Evolutionary conservation across 2,329 filamentous ascomycete species (phyloP), one percentile per base, ranked within the genome.

Genomic region (Helotiales sp.): DNA sequence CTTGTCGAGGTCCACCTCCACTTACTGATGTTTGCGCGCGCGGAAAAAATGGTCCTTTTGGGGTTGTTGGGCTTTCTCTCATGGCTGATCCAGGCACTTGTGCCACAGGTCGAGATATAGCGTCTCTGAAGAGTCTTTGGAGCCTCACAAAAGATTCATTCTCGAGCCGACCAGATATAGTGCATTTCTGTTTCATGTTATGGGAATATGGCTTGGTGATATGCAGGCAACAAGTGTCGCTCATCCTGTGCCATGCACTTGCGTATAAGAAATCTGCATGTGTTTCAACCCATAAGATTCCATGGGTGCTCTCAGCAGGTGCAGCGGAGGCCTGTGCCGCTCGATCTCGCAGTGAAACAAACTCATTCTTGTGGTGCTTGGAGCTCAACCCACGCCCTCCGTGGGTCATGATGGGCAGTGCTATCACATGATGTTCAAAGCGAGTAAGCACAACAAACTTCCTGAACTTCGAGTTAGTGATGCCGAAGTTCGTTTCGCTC

Each of bases 401-500:
- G 26, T 63, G 50, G 3, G 61, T 63, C 4, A 47, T 11, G 10
- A 63, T 63, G n/a, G 61, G 61, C 6, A 63, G 22, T 7, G 34
- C 61, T 5, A 57, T 20, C 0, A 63, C 50, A 10, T 63, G 61
- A 1, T 47, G 11, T 3, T 47, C 11, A 24, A 55, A 63, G 6
- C 34, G 10, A 22, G 34, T 15, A 6, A 63, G 20, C 2, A 63
- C 34, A 7, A 63, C 26, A 28, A 63, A 63, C 17, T 63, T 63
- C 5, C 61, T 37, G 13, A 47, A 63, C 20, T 63, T 63, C 3
- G 61, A 63, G 22, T 58, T 57, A 1, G 61, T n/a, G 17, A 63
- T 30, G 5, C 50, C 50, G 6, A 63, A 57, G 6, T 49, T 63
- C 6, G 61, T 63, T n/a, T 32, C 37, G 1, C 24, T 32, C 11